phyloP scores from a whole-genome alignment of 208 protist species.

The Trypanosoma cruzi region DNA sequence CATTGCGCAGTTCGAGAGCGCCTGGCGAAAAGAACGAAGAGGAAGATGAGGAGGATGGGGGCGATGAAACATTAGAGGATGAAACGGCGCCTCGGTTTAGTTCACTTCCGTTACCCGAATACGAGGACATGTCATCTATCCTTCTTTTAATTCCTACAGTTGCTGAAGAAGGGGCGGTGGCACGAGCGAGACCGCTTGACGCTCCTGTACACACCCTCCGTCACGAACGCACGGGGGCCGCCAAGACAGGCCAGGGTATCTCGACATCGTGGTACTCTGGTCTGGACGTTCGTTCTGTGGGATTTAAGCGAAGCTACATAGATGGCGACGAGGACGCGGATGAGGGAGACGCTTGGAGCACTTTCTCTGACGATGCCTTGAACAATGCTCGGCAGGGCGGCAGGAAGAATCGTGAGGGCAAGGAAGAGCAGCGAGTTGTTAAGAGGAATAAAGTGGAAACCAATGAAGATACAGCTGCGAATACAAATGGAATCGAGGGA shows the following conservation, averaged over 20 bases:
- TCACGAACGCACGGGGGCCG: constrained; percentile 14
- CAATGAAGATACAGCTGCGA: neutral
- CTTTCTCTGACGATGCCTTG: constrained; percentile 6
- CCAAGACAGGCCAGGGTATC: constrained; percentile 29
- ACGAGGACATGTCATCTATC: constrained; percentile 40
- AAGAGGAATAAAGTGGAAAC: constrained; percentile 17
- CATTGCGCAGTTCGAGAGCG: neutral
- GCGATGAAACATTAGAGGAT: constrained; percentile 8
- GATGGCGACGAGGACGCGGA: constrained; percentile 25
- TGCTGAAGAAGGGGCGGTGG: constrained; percentile 1
- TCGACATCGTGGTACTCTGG: constrained; percentile 35
- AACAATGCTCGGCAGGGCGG: neutral
- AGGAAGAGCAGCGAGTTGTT: neutral
- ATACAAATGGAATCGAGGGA: neutral
- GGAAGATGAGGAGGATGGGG: constrained; percentile 12
- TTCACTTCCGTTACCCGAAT: constrained; percentile 37
- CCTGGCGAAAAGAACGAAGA: constrained; percentile 5
- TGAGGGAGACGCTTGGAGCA: neutral
- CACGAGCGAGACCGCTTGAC: constrained; percentile 1
- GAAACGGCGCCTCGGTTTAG: constrained; percentile 20
- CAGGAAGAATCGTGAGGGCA: constrained; percentile 5
- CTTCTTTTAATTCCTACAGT: constrained; percentile 27
- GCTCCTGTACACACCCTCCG: constrained; percentile 22
- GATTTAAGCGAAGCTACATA: constrained; percentile 34
- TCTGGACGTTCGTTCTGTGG: constrained; percentile 16